Evolutionary conservation across 2,329 filamentous ascomycete genomes (phyloP).

Genomic region (Aspergillus persii): DNA sequence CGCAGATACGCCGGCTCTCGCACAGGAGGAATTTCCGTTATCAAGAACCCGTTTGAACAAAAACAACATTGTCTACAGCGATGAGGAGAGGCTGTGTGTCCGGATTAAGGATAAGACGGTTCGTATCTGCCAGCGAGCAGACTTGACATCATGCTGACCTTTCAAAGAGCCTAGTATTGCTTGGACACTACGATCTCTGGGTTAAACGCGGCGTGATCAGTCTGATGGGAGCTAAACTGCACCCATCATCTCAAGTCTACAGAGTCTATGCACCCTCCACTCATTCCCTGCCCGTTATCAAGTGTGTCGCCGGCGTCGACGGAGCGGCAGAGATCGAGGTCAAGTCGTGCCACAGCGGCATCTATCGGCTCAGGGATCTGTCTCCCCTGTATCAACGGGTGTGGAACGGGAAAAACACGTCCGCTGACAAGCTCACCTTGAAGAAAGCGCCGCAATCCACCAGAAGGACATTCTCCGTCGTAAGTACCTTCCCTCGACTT

Average conservation of each 20-base stretch:
- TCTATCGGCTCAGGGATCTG: conserved; percentile 46
- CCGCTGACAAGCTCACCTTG: conserved; percentile 32
- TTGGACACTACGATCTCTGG: conserved; percentile 59
- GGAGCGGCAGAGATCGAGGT: conserved; percentile 50
- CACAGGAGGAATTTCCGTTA: conserved; percentile 41
- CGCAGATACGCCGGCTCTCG: conserved; percentile 25
- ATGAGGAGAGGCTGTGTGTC: conserved; percentile 37
- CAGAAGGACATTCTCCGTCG: conserved; percentile 41
- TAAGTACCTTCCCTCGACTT: conserved; percentile 22
- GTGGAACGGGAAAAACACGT: conserved; percentile 45
- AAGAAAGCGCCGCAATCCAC: conserved; percentile 25
- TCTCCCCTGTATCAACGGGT: conserved; percentile 55
- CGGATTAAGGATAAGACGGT: conserved; percentile 42
- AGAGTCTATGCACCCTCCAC: conserved; percentile 56
- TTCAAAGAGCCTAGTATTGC: conserved; percentile 39
- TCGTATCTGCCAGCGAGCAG: conserved; percentile 4
- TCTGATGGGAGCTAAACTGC: conserved; percentile 58
- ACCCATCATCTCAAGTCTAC: conserved; percentile 43
- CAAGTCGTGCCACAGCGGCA: conserved; percentile 44
- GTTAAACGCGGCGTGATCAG: conserved; percentile 56
- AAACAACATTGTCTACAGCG: conserved; percentile 38
- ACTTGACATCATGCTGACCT: conserved; percentile 17
- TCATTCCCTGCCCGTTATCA: conserved; percentile 56
- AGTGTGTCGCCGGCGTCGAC: conserved; percentile 40
- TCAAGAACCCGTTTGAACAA: conserved; percentile 39